These are phyloP conservation scores for Lycium barbarum DNA, from an alignment of 257 asterid species.

Conservation along the genomic window DNA sequence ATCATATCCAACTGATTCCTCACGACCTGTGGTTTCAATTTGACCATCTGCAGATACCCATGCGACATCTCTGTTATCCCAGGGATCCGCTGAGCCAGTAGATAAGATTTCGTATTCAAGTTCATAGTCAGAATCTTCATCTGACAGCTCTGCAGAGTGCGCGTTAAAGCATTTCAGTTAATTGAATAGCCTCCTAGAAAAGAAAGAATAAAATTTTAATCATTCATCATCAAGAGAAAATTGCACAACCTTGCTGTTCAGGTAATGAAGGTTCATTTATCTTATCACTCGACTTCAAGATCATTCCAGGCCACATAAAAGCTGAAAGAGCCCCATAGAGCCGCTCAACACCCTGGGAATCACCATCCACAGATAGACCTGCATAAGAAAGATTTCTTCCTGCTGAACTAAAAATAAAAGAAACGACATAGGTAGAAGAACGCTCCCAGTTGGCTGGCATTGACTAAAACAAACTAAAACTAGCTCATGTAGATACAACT, in stretches of 20 bases:
- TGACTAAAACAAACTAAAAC: not conserved
- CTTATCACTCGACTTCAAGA: conserved; percentile 84
- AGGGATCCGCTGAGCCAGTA: conserved; percentile 73
- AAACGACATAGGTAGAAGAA: not conserved
- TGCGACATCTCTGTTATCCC: conserved; percentile 67
- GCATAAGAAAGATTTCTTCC: conserved; percentile 16
- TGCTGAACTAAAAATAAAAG: not conserved
- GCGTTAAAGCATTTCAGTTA: not conserved
- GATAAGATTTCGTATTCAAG: conserved; percentile 75
- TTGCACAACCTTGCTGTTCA: conserved; percentile 64
- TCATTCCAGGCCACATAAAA: conserved; percentile 97
- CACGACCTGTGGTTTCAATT: conserved; percentile 40
- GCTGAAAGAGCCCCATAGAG: conserved; percentile 88
- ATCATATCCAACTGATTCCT: conserved; percentile 19
- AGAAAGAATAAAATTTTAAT: not conserved
- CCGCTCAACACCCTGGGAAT: conserved; percentile 90
- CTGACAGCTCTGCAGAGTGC: conserved; percentile 63
- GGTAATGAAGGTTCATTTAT: conserved; percentile 74
- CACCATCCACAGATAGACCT: conserved; percentile 67
- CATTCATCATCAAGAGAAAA: not conserved
- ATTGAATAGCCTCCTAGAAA: not conserved
- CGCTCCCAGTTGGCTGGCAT: not conserved
- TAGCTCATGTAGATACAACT: not conserved
- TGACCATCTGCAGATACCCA: conserved; percentile 70
- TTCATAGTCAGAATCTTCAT: conserved; percentile 75